Base-by-base conservation (phyloP, 352 stramenopile species). In the Discostella stelligera region DNA sequence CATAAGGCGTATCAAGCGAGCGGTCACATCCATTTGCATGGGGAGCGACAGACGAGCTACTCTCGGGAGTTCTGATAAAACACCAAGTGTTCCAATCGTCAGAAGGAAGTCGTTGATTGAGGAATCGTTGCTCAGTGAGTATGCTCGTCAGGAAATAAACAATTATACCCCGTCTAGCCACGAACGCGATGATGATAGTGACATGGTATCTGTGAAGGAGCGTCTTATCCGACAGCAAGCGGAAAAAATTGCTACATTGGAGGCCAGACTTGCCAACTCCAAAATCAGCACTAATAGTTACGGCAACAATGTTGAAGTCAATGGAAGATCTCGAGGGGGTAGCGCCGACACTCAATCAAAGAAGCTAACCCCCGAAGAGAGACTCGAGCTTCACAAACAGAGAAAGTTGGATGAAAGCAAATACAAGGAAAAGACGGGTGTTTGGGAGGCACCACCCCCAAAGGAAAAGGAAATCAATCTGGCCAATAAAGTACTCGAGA, bases 401-500 rank as follows among this genome's bases (percentile, higher is more conserved):
- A 69, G 77, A 50, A 87, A 87, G 66, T 50, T 67, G 32, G 58
- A 74, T 41, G 80, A 87, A 49, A 82, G 82, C 65, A 83, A 83
- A 52, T 82, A 84, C 63, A 87, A 79, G 64, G 80, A 83, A 23
- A 82, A 85, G 25, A 55, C 66, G 13, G 76, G 80, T 4, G 70
- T 79, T 56, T 84, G 80, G 77, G 72, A 87, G 25, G 48, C 64
- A 46, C 80, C 75, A 23, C 58, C 71, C 20, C 72, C 76, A n/a
- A 58, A 69, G 25, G 61, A 74, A 18, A 82, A 76, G 13, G 52
- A 74, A 49, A 72, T 50, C 14, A 77, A 59, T 62, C 18, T 80
- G 9, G 71, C 64, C 1, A 77, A 75, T 39, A 86, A 86, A 59
- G 75, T 87, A 23, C 53, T 44, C 0, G 64, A 71, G 44, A 82